Evolutionary conservation across 768 basidiomycete genomes (phyloP), one percentile per base, ranked within the genome.

Genomic region (Tricholoma sp.): DNA sequence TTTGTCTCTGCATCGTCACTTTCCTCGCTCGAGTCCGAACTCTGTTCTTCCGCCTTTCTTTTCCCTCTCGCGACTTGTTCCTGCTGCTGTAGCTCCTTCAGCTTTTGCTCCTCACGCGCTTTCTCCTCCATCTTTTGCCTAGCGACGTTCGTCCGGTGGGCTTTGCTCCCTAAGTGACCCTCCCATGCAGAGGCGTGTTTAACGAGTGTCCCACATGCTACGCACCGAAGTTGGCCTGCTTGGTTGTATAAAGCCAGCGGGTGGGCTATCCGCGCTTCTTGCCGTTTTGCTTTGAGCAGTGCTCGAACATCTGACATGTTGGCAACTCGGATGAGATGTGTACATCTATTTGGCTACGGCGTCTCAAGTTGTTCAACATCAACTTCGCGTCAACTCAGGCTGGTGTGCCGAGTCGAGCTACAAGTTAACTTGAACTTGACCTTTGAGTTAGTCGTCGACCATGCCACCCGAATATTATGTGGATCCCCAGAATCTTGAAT

Each of bases 171-270:
- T 18, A 94, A 68, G 71, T 94, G 91, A 19, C 91, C 89, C 58
- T 91, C 84, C 91, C 91, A 94, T n/a, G 88, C 87, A 22, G 87
- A 83, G 3, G 88, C 80, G 64, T 91, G 83, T 64, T 91, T 93
- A 56, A 94, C 77, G 18, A 71, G 57, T 10, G 74, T 79, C 1
- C 77, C 77, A 65, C 91, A 94, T 22, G 83, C 80, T 3, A 75
- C 64, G 63, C 91, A 94, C 57, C 83, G 81, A 27, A 94, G 76
- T 65, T 88, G 85, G 47, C 89, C 88, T 24, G 72, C 72, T 4
- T 81, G 63, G 22, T 72, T 82, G 66, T 94, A 93, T 3, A 84
- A 71, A 5, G 91, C 91, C 41, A 85, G 76, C 1, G 88, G 88
- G 64, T 94, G 91, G 27, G 76, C 74, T 55, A 94, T 79, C 27